Percentiles rank a stretch among this genome's conserved stretches.
Conservation (phyloP, 148 eudicot genomes). For the Vaccinium vitisidaea region DNA sequence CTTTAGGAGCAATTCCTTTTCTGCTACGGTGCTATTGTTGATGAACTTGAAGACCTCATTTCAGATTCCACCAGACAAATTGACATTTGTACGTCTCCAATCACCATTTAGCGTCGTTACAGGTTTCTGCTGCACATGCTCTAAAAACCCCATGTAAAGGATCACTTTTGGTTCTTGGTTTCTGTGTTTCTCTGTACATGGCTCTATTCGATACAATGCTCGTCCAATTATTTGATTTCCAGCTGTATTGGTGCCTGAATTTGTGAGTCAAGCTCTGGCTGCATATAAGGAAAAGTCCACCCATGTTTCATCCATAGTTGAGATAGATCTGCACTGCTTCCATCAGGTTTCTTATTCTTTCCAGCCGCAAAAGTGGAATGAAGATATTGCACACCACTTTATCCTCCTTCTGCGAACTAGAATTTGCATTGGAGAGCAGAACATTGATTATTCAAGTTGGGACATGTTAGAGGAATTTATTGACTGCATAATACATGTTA, state of each 20-base stretch:
- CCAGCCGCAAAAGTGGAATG: background rate
- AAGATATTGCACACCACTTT: background rate
- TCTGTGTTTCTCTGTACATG: background rate
- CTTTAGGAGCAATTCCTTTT: slow-evolving; percentile 73
- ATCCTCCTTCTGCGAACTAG: background rate
- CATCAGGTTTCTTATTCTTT: too few species aligned
- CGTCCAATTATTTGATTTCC: too few species aligned
- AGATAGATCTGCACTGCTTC: background rate
- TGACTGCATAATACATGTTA: background rate
- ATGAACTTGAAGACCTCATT: slow-evolving; percentile 71
- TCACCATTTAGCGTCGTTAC: background rate
- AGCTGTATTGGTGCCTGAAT: too few species aligned
- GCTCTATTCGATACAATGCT: background rate
- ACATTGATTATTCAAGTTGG: background rate
- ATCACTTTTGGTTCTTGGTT: background rate
- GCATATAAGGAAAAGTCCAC: background rate
- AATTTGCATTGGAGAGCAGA: background rate
- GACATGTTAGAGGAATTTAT: background rate
- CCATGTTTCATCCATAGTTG: background rate
- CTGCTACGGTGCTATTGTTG: slow-evolving; percentile 66
- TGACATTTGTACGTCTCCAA: slow-evolving; percentile 11
- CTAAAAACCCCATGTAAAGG: background rate
- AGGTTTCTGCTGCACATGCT: slow-evolving; percentile 11
- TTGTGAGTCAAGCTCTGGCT: background rate
- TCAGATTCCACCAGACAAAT: slow-evolving; percentile 31